Base-by-base conservation (phyloP, 1,284 basidiomycete species). In the Cystobasidium pallidum region DNA sequence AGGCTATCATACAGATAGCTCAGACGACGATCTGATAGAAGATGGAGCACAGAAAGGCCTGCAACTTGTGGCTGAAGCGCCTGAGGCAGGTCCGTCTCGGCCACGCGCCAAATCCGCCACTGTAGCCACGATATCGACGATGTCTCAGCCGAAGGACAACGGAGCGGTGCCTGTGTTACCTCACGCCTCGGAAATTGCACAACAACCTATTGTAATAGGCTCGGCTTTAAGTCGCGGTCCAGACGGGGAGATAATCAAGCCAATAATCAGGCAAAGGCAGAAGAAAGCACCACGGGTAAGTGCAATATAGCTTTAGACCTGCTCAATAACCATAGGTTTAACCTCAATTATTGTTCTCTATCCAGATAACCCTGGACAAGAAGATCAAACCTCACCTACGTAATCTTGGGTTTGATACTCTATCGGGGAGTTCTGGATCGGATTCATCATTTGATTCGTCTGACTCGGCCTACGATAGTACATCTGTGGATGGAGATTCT, bases 371-470 rank as follows among this genome's bases (percentile, higher is more conserved):
- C 17, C 21, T 57, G 17, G 64, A 55, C 47, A 58, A 54, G 24
- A 59, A 64, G 15, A 32, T 63, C 13, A 54, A 62, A 24, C 66
- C 66, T 28, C 62, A 57, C 32, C 45, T 55, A n/a, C 43, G 49
- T 26, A 63, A 72, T 21, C 45, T 61, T 36, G 54, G 55, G n/a
- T 36, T 54, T 62, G 11, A 57, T 52, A 26, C 7, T 15, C 28
- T 30, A 43, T 66, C 36, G 62, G 65, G 24, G 49, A 51, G 67
- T 52, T 28, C 59, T 59, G 64, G 47, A 3, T 64, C 57, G 34
- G 59, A 74, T 17, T 55, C 47, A 15, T 68, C 65, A 41, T 75
- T 75, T 51, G 74, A 75, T 45, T 75, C 74, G 17, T 75, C 74
- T 24, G 74, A 73, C 32, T 73, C 71, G 15, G 72, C 61, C 15